Evolutionary conservation across 2,329 filamentous ascomycete genomes (phyloP).

Genomic region (Hirsutella rhossiliensis): DNA sequence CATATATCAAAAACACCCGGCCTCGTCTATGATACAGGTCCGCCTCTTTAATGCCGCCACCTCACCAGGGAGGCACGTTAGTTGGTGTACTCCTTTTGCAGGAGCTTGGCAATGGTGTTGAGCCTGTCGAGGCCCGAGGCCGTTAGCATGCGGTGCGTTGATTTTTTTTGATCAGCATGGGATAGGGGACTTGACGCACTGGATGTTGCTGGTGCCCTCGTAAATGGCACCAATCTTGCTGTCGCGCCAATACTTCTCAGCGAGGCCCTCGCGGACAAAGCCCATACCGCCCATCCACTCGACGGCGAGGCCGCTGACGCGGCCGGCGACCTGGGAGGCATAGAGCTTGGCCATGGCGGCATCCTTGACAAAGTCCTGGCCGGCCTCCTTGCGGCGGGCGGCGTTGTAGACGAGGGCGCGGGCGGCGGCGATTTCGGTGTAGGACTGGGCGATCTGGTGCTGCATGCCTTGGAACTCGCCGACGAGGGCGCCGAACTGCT

Average conservation of each 20-base stretch:
- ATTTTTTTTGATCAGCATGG: too few species aligned
- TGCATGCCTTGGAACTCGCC: constrained; percentile 99
- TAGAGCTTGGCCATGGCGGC: constrained; percentile 98
- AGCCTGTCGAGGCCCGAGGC: constrained; percentile 23
- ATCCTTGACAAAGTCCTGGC: constrained; percentile 87
- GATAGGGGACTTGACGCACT: constrained; percentile 28
- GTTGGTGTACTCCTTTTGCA: constrained; percentile 49
- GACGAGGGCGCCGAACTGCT: constrained; percentile 87
- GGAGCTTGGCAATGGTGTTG: constrained; percentile 50
- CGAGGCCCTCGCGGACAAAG: constrained; percentile 89
- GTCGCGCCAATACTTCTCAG: constrained; percentile 96
- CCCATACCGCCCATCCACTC: constrained; percentile 99
- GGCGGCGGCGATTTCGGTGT: constrained; percentile 84
- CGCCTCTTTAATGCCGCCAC: too few species aligned
- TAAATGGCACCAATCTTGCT: constrained; percentile 99
- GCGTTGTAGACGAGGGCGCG: constrained; percentile 92
- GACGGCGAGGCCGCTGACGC: constrained; percentile 73
- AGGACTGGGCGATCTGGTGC: constrained; percentile 93
- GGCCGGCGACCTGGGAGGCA: constrained; percentile 82
- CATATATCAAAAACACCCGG: too few species aligned
- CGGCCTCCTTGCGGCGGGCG: constrained; percentile 93
- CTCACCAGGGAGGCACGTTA: constrained; percentile 7
- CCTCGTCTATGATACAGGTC: too few species aligned
- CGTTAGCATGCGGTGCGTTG: neutral
- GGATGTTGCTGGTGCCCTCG: constrained; percentile 76